Evolutionary conservation across 2,329 filamentous ascomycete genomes (phyloP), one percentile per base, ranked within the genome.

Genomic region (Ophiocordyceps polyrhachis-furcata): DNA sequence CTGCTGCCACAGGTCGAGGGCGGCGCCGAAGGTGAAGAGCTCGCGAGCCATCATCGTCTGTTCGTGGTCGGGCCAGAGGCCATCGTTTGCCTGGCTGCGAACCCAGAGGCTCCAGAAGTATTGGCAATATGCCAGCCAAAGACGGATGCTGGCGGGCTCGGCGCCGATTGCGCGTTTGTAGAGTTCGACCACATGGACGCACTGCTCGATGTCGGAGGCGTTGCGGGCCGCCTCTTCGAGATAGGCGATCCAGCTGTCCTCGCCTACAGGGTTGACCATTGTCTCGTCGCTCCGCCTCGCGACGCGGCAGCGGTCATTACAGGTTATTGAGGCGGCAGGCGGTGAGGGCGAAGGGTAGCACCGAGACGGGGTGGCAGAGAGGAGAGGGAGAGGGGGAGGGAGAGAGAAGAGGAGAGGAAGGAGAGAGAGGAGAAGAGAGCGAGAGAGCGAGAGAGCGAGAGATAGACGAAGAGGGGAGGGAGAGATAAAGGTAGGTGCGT

Each of bases 81-180:
- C 45, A 19, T 69, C 64, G 45, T 73, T 68, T 45, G 61, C 70
- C 57, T 79, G 74, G 53, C 74, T 77, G 51, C 75, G 74, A 44
- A 70, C 69, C 59, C 83, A 79, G 12, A 87, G 74, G 19, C 74
- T 73, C 69, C 80, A 79, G 49, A 88, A 77, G 62, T 81, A 89
- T 53, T 87, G 78, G 60, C 80, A 84, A 56, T 88, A 89, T 25
- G 77, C 71, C 48, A 79, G 70, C 84, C 84, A 91, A 38, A 89
- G 65, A 49, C 74, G 76, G 48, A 81, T 67, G 53, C 83, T 88
- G 51, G 73, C 78, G 12, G 81, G 80, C 60, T 89, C 83, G 44
- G 83, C 79, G 47, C 66, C 63, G 20, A 81, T 73, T 46, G 83
- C 83, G 51, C 71, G 73, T 52, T 81, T 77, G 62, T 78, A 86